Base-by-base conservation (phyloP, 2,329 filamentous ascomycete genomes). In the Tolypocladium album region DNA sequence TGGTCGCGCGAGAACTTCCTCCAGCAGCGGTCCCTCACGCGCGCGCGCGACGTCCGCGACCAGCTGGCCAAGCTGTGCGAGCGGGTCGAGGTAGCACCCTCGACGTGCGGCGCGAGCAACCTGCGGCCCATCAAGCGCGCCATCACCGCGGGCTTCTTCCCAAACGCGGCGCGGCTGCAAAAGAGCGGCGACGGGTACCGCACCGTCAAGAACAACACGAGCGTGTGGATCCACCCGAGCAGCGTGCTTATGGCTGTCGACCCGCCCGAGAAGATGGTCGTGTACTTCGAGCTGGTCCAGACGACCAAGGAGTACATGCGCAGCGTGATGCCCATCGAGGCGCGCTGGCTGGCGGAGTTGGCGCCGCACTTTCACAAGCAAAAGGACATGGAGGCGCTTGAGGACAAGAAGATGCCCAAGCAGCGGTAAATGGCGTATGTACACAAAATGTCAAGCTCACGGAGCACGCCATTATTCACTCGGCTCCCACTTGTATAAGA, bases 321-420 rank as follows among this genome's bases (percentile, higher is more conserved):
- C 31, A 90, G 85, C 67, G 89, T 89, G 61, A 87, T 96, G 80
- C 92, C 92, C 1, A 83, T 97, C 58, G 87, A 95, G 69, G 80
- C 89, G 0, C 85, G 86, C 70, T 97, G 92, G 92, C 72, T 99
- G 67, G 83, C 86, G 8, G 93, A 97, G 74, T 85, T 94, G 62
- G 94, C 94, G 63, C 93, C 93, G 63, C 94, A 97, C 76, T 96
- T 92, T 70, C 90, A 97, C 72, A 97, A 96, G 76, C 88, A 89
- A 77, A 88, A 91, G 75, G 92, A 97, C 70, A 73, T 97, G 47
- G 93, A 97, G 69, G 86, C 82, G 22, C 70, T 96, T 66, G 90
- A 91, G 69, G 88, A 90, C 61, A 89, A 84, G 77, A 96, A 76
- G 67, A 77, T 77, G 75, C 75, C 75, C 2, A 76, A 72, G 62